These are phyloP conservation scores for Stereum hirsutum DNA, from an alignment of 1,284 basidiomycete species.

Conservation along the genomic window DNA sequence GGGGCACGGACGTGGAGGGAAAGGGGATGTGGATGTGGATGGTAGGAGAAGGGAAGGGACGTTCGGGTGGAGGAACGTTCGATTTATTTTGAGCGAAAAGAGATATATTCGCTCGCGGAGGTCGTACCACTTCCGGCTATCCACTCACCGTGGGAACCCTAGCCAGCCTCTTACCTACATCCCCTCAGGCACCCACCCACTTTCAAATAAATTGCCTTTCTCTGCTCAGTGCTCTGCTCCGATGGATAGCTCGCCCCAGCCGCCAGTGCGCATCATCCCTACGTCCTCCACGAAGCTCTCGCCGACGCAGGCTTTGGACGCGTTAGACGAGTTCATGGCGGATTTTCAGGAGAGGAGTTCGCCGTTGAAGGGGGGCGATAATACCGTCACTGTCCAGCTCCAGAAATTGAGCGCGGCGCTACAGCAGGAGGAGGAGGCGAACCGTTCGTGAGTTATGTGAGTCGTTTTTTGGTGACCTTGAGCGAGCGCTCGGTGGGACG, in stretches of 20 bases:
- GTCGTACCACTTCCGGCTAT: too few species aligned
- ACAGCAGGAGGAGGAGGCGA: constrained; percentile 19
- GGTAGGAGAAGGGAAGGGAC: background rate
- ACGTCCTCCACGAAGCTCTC: constrained; percentile 15
- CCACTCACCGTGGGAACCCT: too few species aligned
- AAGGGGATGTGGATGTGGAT: background rate
- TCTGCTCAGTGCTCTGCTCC: too few species aligned
- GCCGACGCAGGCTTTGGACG: constrained; percentile 16
- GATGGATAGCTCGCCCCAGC: constrained; percentile 14
- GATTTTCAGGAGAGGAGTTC: constrained; percentile 21
- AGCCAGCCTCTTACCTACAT: too few species aligned
- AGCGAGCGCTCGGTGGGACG: too few species aligned
- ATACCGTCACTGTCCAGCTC: constrained; percentile 23
- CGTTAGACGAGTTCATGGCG: constrained; percentile 20
- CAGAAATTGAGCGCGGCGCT: constrained; percentile 23
- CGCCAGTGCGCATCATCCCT: constrained; percentile 21
- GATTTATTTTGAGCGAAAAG: too few species aligned
- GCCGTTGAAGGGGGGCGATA: constrained; percentile 22
- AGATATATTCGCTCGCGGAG: too few species aligned
- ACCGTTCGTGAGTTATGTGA: too few species aligned
- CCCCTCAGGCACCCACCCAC: too few species aligned
- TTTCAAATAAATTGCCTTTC: too few species aligned
- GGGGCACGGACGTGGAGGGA: background rate
- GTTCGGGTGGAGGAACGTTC: too few species aligned
- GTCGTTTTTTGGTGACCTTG: too few species aligned